Evolutionary conservation across 345 rosid species (phyloP).

Genomic region (Ceriops zippeliana): DNA sequence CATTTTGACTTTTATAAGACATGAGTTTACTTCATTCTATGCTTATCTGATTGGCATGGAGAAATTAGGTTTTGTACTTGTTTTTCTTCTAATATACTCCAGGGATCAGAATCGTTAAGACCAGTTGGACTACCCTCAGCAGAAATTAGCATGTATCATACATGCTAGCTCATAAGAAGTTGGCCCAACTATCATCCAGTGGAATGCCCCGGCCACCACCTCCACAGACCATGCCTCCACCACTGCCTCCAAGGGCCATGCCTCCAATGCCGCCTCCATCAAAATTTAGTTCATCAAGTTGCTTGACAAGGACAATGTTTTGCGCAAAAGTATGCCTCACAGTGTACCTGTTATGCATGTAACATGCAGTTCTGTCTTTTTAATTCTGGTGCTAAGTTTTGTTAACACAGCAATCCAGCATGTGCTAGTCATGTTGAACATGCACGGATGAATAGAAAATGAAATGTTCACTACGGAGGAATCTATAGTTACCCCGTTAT

Average conservation of each 20-base stretch:
- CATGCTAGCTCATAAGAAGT: conserved; percentile 51
- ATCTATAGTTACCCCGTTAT: neutral
- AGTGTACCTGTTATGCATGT: conserved; percentile 51
- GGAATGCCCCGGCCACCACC: conserved; percentile 32
- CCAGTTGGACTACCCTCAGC: conserved; percentile 27
- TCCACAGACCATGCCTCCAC: conserved; percentile 47
- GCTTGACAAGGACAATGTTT: conserved; percentile 22
- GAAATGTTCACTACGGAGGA: too few species aligned
- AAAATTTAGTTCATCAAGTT: conserved; percentile 44
- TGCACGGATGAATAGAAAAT: too few species aligned
- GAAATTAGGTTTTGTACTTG: conserved; percentile 21
- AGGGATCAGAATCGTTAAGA: conserved; percentile 39
- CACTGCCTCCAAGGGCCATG: conserved; percentile 32
- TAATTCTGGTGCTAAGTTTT: conserved; percentile 8
- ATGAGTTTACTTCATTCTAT: too few species aligned
- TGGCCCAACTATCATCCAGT: conserved; percentile 28
- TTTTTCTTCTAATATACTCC: conserved; percentile 27
- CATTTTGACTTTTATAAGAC: too few species aligned
- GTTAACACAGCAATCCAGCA: too few species aligned
- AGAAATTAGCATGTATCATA: conserved; percentile 31
- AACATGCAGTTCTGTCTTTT: neutral
- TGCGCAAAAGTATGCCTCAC: conserved; percentile 31
- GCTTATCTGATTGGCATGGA: conserved; percentile 12
- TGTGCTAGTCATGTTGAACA: too few species aligned
- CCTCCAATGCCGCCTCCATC: conserved; percentile 52